phyloP scores from a whole-genome alignment of 768 basidiomycete genomes.

The Mycena vitilis region DNA sequence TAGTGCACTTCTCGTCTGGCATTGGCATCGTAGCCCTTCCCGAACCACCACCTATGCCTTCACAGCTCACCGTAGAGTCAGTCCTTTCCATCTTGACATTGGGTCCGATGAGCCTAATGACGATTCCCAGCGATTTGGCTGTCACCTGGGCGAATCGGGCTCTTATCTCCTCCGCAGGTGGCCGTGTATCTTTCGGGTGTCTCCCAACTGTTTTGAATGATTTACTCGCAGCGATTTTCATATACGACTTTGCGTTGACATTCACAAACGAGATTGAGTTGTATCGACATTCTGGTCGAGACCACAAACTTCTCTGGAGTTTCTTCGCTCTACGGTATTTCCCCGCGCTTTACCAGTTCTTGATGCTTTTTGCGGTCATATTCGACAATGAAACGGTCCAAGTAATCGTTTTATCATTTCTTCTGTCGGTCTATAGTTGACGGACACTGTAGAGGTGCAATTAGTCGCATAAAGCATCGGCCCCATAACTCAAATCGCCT shows the following conservation, averaged over 20 bases:
- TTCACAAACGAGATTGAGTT: conserved; percentile 14
- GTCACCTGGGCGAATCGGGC: conserved; percentile 16
- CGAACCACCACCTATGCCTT: neutral
- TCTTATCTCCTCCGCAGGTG: conserved; percentile 22
- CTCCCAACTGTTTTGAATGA: neutral
- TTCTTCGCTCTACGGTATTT: conserved; percentile 18
- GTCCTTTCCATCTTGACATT: neutral
- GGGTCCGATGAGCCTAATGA: neutral
- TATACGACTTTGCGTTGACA: conserved; percentile 12
- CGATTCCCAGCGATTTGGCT: neutral
- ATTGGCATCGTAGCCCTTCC: too few species aligned
- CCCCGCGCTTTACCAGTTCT: conserved; percentile 15
- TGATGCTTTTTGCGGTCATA: conserved; percentile 12
- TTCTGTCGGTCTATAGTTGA: neutral
- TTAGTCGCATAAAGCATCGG: neutral
- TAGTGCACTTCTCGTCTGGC: too few species aligned
- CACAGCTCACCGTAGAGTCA: neutral
- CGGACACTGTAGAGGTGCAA: neutral
- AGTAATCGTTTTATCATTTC: neutral
- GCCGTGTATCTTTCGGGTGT: too few species aligned
- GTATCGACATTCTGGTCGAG: conserved; percentile 9
- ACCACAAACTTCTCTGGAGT: conserved; percentile 9
- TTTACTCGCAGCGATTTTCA: neutral
- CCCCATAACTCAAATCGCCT: neutral
- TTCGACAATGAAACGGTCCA: neutral